These are phyloP conservation scores for Pleurotus platypus DNA, from an alignment of 768 basidiomycete genomes.

Conservation along the genomic window DNA sequence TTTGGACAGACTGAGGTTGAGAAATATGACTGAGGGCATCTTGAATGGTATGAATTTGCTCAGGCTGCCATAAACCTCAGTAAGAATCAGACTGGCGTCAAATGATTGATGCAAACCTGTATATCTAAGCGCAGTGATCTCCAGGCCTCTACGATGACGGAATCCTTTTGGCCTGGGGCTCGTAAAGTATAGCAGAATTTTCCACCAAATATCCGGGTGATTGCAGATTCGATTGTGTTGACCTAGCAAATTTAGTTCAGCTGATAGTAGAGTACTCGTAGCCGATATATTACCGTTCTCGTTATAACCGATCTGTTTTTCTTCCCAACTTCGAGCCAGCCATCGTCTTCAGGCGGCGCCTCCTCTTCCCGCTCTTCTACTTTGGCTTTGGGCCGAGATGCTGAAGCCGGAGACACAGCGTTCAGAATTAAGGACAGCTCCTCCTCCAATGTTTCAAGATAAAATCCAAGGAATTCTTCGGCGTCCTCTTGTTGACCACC, in stretches of 20 bases:
- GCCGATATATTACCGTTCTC: conserved; percentile 48
- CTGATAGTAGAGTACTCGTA: too few relatives aligned
- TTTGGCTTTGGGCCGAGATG: conserved; percentile 26
- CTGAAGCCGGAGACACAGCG: conserved; percentile 40
- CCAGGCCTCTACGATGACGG: conserved; percentile 89
- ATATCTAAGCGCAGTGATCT: conserved; percentile 87
- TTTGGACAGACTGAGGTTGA: conserved; percentile 76
- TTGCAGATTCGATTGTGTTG: conserved; percentile 79
- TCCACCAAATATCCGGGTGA: conserved; percentile 91
- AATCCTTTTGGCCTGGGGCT: conserved; percentile 81
- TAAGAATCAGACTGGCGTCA: not conserved
- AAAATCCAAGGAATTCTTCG: conserved; percentile 98
- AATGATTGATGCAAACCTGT: conserved; percentile 43
- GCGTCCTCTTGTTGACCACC: conserved; percentile 97
- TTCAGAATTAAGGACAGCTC: conserved; percentile 73
- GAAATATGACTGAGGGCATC: conserved; percentile 81
- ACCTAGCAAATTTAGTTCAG: conserved; percentile 37
- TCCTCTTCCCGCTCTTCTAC: conserved; percentile 45
- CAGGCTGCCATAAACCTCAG: conserved; percentile 41
- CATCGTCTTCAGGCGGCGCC: conserved; percentile 50
- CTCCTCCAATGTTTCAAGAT: conserved; percentile 91
- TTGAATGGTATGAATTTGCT: conserved; percentile 71
- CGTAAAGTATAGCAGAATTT: conserved; percentile 83
- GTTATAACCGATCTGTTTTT: conserved; percentile 79
- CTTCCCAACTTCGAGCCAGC: conserved; percentile 93